Conservation (phyloP, 768 basidiomycete genomes). For the Clitopilus hobsonii region DNA sequence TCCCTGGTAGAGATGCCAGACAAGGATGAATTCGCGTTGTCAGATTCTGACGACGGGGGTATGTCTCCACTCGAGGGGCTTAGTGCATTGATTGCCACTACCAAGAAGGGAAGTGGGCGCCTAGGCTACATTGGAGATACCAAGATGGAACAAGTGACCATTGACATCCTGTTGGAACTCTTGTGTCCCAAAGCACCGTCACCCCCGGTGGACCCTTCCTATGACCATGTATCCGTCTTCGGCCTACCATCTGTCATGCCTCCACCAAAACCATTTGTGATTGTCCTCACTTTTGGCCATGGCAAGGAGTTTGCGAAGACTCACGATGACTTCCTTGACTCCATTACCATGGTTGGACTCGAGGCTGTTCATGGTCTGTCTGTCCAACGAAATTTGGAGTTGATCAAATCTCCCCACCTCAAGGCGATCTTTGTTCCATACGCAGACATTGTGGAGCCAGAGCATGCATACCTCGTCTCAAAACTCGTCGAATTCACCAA, state of each 20-base stretch:
- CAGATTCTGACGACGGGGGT: not conserved
- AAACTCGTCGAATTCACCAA: conserved; percentile 28
- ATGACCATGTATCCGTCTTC: too few species aligned
- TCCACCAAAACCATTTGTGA: conserved; percentile 11
- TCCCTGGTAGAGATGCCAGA: conserved; percentile 3
- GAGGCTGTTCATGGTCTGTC: conserved; percentile 19
- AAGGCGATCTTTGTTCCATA: not conserved
- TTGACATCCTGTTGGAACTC: conserved; percentile 28
- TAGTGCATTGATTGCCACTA: conserved; percentile 20
- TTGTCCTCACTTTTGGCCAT: conserved; percentile 14
- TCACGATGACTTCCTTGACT: conserved; percentile 12
- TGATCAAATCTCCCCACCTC: not conserved
- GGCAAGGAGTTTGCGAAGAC: conserved; percentile 10
- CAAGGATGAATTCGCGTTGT: too few species aligned
- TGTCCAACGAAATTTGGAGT: conserved; percentile 3
- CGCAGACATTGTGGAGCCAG: conserved; percentile 1
- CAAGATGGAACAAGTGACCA: conserved; percentile 22
- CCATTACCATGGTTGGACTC: conserved; percentile 10
- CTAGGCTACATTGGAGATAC: conserved; percentile 33
- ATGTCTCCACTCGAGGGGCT: conserved; percentile 10
- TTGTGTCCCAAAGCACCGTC: conserved; percentile 16
- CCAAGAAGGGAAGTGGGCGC: conserved; percentile 27
- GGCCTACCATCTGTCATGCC: not conserved
- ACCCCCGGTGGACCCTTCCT: too few species aligned
- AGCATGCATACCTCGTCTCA: conserved; percentile 22